Evolutionary conservation across 2,329 filamentous ascomycete species (phyloP), one percentile per base, ranked within the genome.

Genomic region (Nigrospora sphaerica): DNA sequence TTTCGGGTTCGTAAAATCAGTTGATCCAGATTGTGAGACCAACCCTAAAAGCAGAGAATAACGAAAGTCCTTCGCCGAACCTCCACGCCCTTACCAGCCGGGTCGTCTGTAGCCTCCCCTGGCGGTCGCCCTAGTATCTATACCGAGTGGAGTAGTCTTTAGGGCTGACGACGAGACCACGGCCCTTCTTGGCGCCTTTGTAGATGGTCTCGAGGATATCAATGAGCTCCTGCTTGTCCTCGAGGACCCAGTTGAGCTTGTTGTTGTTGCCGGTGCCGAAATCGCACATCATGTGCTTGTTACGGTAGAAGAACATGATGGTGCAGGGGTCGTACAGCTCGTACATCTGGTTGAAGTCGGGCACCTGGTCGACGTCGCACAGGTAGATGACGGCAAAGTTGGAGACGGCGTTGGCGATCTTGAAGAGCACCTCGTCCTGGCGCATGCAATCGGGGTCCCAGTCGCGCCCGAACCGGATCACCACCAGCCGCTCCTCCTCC

Each of bases 231-330:
- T 97, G 92, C 71, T 98, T 97, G 63, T 98, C 92, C 69, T 97
- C 91, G 45, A 95, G 74, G 41, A 95, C 88, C 85, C 89, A 95
- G 64, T 96, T 96, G 56, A 96, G 75, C 68, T 97, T 97, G 67
- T 98, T 98, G 69, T 98, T 98, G 71, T 98, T 95, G 54, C 93
- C 93, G 2, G 93, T 98, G 40, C 92, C 92, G 57, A 96, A 90
- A 79, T 97, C 92, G 66, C 87, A 89, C 87, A 95, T 95, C 82
- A 97, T 97, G 70, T 96, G 90, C 67, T 98, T 98, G 66, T 98
- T 98, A 51, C 92, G 82, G 74, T 91, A 95, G 77, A 95, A 95
- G 70, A 88, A 95, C 87, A 96, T 96, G 67, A 97, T 83, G 3
- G 93, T 95, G 71, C 91, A 88, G 1, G 90, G 83, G 63, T 98